Evolutionary conservation across 108 stramenopile genomes (phyloP), one percentile per base, ranked within the genome.

Genomic region (Cylindrotheca closterium): DNA sequence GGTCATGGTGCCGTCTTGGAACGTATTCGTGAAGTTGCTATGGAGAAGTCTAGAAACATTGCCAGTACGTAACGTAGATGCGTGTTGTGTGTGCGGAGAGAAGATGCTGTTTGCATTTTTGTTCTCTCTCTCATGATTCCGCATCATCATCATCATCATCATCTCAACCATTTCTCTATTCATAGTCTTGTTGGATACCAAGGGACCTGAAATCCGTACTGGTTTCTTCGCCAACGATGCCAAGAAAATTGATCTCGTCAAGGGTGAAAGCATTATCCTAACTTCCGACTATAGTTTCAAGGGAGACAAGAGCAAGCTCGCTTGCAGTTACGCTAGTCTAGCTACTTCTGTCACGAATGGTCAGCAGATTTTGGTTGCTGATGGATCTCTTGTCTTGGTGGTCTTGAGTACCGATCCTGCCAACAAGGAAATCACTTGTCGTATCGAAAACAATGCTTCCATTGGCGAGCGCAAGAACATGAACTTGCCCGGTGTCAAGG

Each of bases 181-280:
- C n/a, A n/a, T 84, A 74, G 83, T 93, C 4, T 55, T 89, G 17
- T 74, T 92, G 46, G 93, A 96, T 65, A 94, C 92, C 65, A 94
- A 93, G 73, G 95, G 95, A 18, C 95, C 95, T 23, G 95, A 96
- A 58, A 96, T 96, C 55, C 91, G 95, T 60, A 74, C 91, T n/a
- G 95, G 95, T 29, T 86, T 88, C 72, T 88, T 96, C 63, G 81
- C 82, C 12, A 74, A 88, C 15, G 63, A 58, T 45, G 88, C 80
- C 18, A 85, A 67, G 25, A 87, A 84, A 51, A 80, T 96, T 54
- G 54, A 79, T 18, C 73, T 91, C 30, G 42, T 27, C 25, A 73
- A 60, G 58, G 91, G 90, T 3, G 75, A 90, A 23, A 51, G 55
- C 5, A 42, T 95, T 45, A 74, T 78, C 25, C 71, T 95, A 19